Base-by-base conservation (phyloP, 2,329 filamentous ascomycete species). In the Claviceps sp. region DNA sequence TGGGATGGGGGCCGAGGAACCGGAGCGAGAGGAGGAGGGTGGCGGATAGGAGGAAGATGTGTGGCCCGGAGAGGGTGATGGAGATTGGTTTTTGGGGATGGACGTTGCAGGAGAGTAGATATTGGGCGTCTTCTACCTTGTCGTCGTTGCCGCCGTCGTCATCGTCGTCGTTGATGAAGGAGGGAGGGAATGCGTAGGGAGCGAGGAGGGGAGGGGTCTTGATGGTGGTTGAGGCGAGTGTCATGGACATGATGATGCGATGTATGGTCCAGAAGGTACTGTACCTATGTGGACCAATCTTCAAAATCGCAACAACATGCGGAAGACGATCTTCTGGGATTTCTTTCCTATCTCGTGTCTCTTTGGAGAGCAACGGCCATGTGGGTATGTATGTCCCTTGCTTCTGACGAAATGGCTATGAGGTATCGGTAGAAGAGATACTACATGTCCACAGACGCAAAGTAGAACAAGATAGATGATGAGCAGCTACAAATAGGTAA, bases 21-120 rank as follows among this genome's bases (percentile, higher is more conserved):
- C 79, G 75, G 59, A 81, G 73, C 56, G 72, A 69, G 37, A 75
- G 56, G 41, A 79, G 70, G 52, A 82, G 69, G 20, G 68, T 57
- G 30, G 74, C 53, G 5, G 74, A 65, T 11, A 72, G 60, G 42
- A 66, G 60, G 50, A 77, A 70, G 54, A 80, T 71, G 57, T 71
- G 66, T 7, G 68, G 62, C 40, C 73, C 75, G 51, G 77, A 70
- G 14, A 82, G 70, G 0, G 77, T 79, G 50, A 81, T 61, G 42
- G 71, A 73, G 51, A 79, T 67, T 45, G 75, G 70, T 56, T 73
- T 70, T 61, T 79, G 75, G 37, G 48, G 41, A 14, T 70, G 70
- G 55, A 75, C 58, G 36, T 61, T 34, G 40, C 52, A 56, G 5
- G 52, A 49, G 34, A 36, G 45, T 8, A 44, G 16, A n/a, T 47